These are phyloP conservation scores for Viola odorata DNA, from an alignment of 345 rosid genomes.

Conservation along the genomic window DNA sequence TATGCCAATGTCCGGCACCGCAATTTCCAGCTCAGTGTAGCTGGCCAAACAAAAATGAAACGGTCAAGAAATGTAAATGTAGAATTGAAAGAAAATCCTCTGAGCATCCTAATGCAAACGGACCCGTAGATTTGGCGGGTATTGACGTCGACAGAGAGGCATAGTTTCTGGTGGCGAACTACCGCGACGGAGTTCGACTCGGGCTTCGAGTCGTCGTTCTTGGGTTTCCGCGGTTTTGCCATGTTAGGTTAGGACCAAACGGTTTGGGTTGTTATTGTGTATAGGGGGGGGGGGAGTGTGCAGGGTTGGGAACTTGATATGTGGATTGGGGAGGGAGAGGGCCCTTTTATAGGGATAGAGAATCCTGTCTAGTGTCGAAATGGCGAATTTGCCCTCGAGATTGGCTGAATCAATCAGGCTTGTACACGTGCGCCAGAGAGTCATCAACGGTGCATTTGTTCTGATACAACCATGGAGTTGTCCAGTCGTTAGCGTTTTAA, in stretches of 20 bases:
- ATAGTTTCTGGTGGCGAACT: conserved; percentile 91
- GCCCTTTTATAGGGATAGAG: no score
- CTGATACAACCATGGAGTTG: no score
- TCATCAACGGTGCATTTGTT: no score
- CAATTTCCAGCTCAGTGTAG: conserved; percentile 85
- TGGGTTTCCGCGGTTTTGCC: conserved; percentile 90
- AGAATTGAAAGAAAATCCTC: not conserved
- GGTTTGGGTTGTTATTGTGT: not conserved
- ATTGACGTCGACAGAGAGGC: conserved; percentile 71
- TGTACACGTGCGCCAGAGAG: no score
- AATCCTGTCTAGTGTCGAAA: no score
- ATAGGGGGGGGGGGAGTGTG: not conserved
- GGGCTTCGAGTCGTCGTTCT: conserved; percentile 58
- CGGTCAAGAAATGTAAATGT: not conserved
- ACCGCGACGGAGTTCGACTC: conserved; percentile 61
- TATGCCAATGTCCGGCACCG: conserved; percentile 87
- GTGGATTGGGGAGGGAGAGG: no score
- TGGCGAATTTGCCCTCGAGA: no score
- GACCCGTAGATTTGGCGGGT: conserved; percentile 84
- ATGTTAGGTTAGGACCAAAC: conserved; percentile 19
- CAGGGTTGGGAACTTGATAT: no score
- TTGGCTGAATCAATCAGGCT: no score
- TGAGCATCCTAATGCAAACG: conserved; percentile 4
- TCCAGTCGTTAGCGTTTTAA: no score
- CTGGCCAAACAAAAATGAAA: conserved; percentile 25